Percentiles rank a stretch among this genome's conserved stretches.
These are phyloP conservation scores for Astrothelium macrocarpum DNA, from an alignment of 495 filamentous ascomycete genomes.

Conservation along the genomic window DNA sequence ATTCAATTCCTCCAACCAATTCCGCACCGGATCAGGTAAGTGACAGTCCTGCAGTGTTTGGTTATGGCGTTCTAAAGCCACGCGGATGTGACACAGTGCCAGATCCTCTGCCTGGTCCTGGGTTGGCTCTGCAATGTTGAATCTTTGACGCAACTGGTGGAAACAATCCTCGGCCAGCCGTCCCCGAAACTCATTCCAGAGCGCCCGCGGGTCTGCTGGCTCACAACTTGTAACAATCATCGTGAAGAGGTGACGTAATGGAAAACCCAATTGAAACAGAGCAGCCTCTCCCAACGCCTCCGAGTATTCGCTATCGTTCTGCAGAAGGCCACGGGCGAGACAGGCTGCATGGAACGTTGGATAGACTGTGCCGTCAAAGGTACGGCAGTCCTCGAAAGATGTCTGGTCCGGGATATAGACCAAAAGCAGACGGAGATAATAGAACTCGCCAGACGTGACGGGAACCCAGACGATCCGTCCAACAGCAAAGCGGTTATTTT, in stretches of 20 bases:
- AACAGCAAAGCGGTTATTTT: background rate
- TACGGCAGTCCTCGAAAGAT: background rate
- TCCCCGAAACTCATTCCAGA: background rate
- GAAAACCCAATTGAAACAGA: background rate
- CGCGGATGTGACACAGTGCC: background rate
- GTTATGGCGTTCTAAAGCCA: background rate
- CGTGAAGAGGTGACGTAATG: background rate
- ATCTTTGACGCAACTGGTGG: background rate
- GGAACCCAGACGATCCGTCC: background rate
- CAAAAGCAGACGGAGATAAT: background rate
- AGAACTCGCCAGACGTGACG: background rate
- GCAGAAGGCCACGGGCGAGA: background rate
- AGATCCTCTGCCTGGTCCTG: background rate
- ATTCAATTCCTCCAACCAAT: background rate
- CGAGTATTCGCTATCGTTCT: background rate
- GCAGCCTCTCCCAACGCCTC: background rate
- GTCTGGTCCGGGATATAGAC: background rate
- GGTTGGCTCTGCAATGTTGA: background rate
- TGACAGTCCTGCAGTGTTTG: background rate
- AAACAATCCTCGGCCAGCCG: background rate
- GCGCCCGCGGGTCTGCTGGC: background rate
- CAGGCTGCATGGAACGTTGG: background rate
- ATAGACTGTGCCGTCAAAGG: background rate
- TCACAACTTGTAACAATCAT: background rate
- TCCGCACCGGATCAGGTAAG: background rate